Percentiles rank a stretch among this genome's conserved stretches.
phyloP scores from a whole-genome alignment of 768 basidiomycete genomes.

The Suillus decipiens region DNA sequence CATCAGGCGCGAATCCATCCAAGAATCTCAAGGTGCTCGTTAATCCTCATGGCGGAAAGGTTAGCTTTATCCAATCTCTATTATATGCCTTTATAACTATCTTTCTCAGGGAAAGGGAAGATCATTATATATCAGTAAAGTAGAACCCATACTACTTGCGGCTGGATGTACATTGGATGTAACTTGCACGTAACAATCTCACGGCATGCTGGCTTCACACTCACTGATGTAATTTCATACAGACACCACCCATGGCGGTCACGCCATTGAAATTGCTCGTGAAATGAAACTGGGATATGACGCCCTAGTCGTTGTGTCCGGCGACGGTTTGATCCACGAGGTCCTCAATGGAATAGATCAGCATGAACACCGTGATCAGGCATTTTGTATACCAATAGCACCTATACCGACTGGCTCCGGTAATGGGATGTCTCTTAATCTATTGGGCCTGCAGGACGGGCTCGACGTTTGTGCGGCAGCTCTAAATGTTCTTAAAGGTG shows the following conservation, averaged over 20 bases:
- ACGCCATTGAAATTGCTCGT: slow-evolving; percentile 68
- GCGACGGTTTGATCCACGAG: slow-evolving; percentile 85
- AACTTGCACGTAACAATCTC: slow-evolving; percentile 42
- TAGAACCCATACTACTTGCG: slow-evolving; percentile 72
- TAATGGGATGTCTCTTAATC: slow-evolving; percentile 73
- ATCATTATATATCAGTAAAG: slow-evolving; percentile 51
- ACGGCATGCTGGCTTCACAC: slow-evolving; percentile 1
- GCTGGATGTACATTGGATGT: slow-evolving; percentile 66
- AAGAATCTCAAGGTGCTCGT: slow-evolving; percentile 68
- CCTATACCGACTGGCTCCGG: slow-evolving; percentile 85
- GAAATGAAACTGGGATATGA: slow-evolving; percentile 62
- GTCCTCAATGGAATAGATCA: slow-evolving; percentile 80
- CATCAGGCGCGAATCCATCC: slow-evolving; percentile 51
- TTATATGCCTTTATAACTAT: slow-evolving; percentile 8
- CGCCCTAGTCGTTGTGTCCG: slow-evolving; percentile 74
- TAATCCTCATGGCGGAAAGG: slow-evolving; percentile 81
- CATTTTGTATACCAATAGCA: slow-evolving; percentile 68
- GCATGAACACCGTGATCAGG: slow-evolving; percentile 57
- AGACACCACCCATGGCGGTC: slow-evolving; percentile 66
- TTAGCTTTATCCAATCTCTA: slow-evolving; percentile 36
- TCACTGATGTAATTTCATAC: slow-evolving; percentile 3
- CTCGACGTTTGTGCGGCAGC: slow-evolving; percentile 71
- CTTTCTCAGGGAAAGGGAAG: slow-evolving; percentile 58
- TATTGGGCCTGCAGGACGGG: slow-evolving; percentile 70
- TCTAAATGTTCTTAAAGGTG: slow-evolving; percentile 82